phyloP scores from a whole-genome alignment of 306 rosid genomes.

The Acacia crassicarpa region DNA sequence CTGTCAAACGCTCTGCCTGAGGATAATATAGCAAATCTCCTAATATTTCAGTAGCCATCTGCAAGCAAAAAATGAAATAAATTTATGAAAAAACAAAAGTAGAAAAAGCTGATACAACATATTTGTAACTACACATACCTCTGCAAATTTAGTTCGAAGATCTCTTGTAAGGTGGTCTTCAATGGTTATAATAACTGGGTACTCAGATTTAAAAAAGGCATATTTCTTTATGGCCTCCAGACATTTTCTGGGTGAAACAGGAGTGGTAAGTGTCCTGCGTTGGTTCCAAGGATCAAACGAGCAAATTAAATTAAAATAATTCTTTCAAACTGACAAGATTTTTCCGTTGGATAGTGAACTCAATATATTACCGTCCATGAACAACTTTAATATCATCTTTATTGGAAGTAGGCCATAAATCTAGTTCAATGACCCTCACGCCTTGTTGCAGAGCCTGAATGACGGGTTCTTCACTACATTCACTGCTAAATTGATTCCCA shows the following conservation, averaged over 20 bases:
- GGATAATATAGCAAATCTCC: slow-evolving; percentile 80
- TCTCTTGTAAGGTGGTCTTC: slow-evolving; percentile 86
- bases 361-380: slow-evolving; percentile 78
- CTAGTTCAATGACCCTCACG: slow-evolving; percentile 81
- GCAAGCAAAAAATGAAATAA: slow-evolving; percentile 30
- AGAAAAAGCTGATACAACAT: not conserved
- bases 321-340: not conserved
- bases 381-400: slow-evolving; percentile 75
- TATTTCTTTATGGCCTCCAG: slow-evolving; percentile 68
- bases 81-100: slow-evolving; percentile 11
- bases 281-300: slow-evolving; percentile 13
- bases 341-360: not conserved
- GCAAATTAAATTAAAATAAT: not conserved
- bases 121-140: slow-evolving; percentile 40
- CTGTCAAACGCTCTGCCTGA: slow-evolving; percentile 45
- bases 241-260: slow-evolving; percentile 74
- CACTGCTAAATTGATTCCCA: slow-evolving; percentile 92
- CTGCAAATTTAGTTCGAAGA: slow-evolving; percentile 81
- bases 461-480: slow-evolving; percentile 83
- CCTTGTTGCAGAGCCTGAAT: slow-evolving; percentile 71
- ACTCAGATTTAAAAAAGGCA: slow-evolving; percentile 75
- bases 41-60: slow-evolving; percentile 71
- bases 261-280: slow-evolving; percentile 85
- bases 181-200: slow-evolving; percentile 87
- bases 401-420: slow-evolving; percentile 83